Conservation (phyloP, 768 basidiomycete species). For the Cyclocybe cylindracea region DNA sequence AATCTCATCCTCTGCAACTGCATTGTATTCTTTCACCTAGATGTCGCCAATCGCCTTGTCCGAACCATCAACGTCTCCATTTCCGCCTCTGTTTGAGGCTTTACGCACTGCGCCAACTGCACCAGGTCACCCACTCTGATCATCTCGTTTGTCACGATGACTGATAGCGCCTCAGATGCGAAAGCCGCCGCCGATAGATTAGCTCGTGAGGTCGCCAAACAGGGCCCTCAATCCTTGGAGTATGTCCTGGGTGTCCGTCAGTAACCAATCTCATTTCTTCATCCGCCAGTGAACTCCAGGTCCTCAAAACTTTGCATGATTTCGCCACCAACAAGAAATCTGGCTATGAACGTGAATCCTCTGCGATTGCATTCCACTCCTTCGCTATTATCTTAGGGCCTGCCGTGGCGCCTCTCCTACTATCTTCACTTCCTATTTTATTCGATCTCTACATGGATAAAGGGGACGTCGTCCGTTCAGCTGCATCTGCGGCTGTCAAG, state of each 20-base stretch:
- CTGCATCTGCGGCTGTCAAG: constrained; percentile 81
- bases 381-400: constrained; percentile 70
- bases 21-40: constrained; percentile 22
- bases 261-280: not conserved
- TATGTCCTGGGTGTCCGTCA: constrained; percentile 28
- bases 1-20: constrained; percentile 10
- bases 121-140: constrained; percentile 41
- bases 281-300: constrained; percentile 51
- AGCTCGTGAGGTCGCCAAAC: constrained; percentile 68
- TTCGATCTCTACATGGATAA: constrained; percentile 92
- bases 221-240: constrained; percentile 63
- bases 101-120: constrained; percentile 62
- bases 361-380: constrained; percentile 79
- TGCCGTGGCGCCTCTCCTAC: constrained; percentile 68
- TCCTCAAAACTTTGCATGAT: constrained; percentile 63
- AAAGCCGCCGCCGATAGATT: constrained; percentile 82
- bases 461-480: constrained; percentile 85
- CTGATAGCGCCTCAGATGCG: constrained; percentile 54
- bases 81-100: constrained; percentile 50
- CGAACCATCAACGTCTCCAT: constrained; percentile 40
- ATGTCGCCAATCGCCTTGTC: constrained; percentile 61
- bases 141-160: constrained; percentile 9
- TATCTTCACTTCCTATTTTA: constrained; percentile 74
- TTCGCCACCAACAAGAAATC: constrained; percentile 86
- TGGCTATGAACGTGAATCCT: constrained; percentile 86